Base-by-base conservation (phyloP, 345 rosid genomes). In the Acer negundo region DNA sequence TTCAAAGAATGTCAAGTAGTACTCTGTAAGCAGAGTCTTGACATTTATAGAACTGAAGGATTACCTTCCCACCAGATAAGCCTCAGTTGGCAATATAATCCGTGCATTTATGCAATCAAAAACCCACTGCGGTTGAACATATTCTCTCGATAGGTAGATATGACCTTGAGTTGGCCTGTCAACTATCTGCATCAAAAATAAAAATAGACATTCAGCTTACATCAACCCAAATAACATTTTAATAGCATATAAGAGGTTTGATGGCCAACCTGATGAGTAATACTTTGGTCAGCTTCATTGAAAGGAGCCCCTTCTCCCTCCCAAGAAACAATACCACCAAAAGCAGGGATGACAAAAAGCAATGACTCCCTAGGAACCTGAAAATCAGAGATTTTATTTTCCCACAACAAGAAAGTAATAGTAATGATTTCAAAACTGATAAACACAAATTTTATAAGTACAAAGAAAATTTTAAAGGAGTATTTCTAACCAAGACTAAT, bases 321-420 rank as follows among this genome's bases (percentile, higher is more conserved):
- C 99, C 99, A 94, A 77, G 99, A 94, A 74, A 93, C 97, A 76
- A 78, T 75, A 67, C 99, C 99, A 23, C 99, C 99, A 83, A 94
- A 95, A 79, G 99, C 90, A 83, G 96, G 94, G 81, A 95, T 86
- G 70, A 95, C 93, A 72, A 95, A 92, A 42, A 91, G 97, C 78
- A 95, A 77, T 0, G 98, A 91, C 81, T 95, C 99, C 80, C 98
- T 85, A n/a, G 99, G 98, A 81, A 92, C 99, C 99, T 94, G 80
- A 84, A 8, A 20, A 77, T 24, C 53, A 8, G 44, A 82, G 61
- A 38, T 35, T 0, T 67, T 31, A 46, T 49, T 40, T 62, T 59
- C 28, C 47, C 35, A 24, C 20, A 20, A 63, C 61, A 53, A 15
- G 56, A 44, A 62, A 47, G 15, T 28, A 72, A 13, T 19, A 49